A percentile compares a stretch with the other conserved stretches of the same genome.
phyloP scores from a whole-genome alignment of 2,329 filamentous ascomycete species.

The Triangularia verruculosa region DNA sequence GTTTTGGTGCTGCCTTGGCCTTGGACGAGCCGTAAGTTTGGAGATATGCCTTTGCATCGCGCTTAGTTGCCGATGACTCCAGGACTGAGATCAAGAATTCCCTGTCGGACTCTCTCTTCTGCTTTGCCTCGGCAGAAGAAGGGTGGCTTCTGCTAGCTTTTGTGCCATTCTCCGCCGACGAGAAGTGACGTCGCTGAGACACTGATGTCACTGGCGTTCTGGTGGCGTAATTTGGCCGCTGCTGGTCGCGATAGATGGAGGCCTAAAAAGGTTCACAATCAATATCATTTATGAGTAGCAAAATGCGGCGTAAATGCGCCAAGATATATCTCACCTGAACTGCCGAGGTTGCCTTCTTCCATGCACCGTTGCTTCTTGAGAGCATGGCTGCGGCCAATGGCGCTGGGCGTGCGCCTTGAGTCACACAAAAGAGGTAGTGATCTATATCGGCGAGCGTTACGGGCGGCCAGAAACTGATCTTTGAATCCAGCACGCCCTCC shows the following conservation, averaged over 20 bases:
- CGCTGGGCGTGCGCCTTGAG: neutral
- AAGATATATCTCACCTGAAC: slow-evolving; percentile 32
- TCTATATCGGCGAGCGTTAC: neutral
- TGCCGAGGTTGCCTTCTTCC: slow-evolving; percentile 39
- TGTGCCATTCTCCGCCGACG: slow-evolving; percentile 7
- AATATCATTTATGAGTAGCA: neutral
- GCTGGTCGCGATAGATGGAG: slow-evolving; percentile 16
- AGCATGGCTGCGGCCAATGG: slow-evolving; percentile 37
- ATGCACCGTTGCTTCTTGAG: slow-evolving; percentile 32
- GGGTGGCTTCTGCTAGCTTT: slow-evolving; percentile 32
- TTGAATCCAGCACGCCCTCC: neutral
- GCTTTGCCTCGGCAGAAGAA: slow-evolving; percentile 43
- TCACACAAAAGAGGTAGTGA: neutral
- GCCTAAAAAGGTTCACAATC: slow-evolving; percentile 10
- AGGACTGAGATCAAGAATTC: slow-evolving; percentile 85
- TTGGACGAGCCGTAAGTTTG: slow-evolving; percentile 67
- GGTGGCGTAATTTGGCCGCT: neutral
- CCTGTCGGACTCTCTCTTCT: slow-evolving; percentile 47
- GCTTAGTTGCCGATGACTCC: slow-evolving; percentile 83
- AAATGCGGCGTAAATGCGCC: neutral
- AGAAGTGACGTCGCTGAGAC: slow-evolving; percentile 13
- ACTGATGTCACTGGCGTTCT: slow-evolving; percentile 3
- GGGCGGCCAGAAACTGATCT: neutral
- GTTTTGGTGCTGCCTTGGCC: slow-evolving; percentile 32
- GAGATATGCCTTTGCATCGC: slow-evolving; percentile 88